These are phyloP conservation scores for Mycena venus DNA, from an alignment of 768 basidiomycete species.

Conservation along the genomic window DNA sequence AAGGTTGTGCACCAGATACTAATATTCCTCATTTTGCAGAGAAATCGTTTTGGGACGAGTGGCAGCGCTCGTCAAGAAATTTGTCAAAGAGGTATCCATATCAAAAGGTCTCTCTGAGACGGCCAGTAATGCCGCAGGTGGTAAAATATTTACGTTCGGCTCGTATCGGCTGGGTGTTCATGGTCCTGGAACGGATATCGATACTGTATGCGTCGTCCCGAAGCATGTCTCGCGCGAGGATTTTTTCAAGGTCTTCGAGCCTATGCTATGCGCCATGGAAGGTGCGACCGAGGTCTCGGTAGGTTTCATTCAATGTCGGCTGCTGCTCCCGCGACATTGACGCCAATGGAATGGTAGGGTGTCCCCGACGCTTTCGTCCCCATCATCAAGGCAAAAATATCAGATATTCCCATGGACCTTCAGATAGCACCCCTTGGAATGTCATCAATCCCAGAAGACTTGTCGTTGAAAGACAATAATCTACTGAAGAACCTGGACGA, in stretches of 20 bases:
- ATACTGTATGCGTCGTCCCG: conserved; percentile 96
- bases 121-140: conserved; percentile 90
- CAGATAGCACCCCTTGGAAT: conserved; percentile 90
- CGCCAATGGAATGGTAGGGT: conserved; percentile 76
- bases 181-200: conserved; percentile 95
- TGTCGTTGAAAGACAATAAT: conserved; percentile 92
- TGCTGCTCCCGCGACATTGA: background rate
- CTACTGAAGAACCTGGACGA: conserved; percentile 94
- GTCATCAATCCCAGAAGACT: conserved; percentile 90
- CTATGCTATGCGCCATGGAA: conserved; percentile 86
- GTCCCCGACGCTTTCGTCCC: conserved; percentile 98
- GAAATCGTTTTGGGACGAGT: conserved; percentile 94
- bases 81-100: conserved; percentile 87
- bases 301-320: conserved; percentile 44
- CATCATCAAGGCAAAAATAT: conserved; percentile 90
- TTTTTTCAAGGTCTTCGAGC: conserved; percentile 92
- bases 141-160: conserved; percentile 99
- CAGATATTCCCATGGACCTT: conserved; percentile 94
- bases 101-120: conserved; percentile 87
- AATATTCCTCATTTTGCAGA: conserved; percentile 60
- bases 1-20: background rate
- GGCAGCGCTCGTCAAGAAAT: conserved; percentile 90
- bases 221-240: conserved; percentile 96
- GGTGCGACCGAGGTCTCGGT: conserved; percentile 93
- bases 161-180: conserved; percentile 98